Evolutionary conservation across 352 stramenopile species (phyloP), one percentile per base, ranked within the genome.

Genomic region (Phytophthora quininea): DNA sequence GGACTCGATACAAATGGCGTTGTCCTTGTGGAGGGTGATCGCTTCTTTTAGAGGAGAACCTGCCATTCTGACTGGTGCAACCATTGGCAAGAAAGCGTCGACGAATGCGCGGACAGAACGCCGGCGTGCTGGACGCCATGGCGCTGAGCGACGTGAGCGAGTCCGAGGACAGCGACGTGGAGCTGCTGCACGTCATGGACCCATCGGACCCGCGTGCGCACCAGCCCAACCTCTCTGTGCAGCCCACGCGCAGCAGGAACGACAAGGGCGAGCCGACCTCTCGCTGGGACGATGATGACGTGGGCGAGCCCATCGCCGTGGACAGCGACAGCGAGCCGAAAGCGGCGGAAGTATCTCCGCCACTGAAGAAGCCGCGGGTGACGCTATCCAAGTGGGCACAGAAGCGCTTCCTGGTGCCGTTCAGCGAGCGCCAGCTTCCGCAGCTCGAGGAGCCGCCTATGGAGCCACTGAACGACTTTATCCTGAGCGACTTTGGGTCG

Each of bases 401-500:
- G 37, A 55, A 76, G 45, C 84, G 86, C n/a, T 93, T 93, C 61
- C 69, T 92, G 4, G 73, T 87, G 60, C 74, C 83, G 45, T 66
- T 68, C 5, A 84, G 79, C 38, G 69, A 90, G 38, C 83, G 86
- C 30, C 79, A 84, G 12, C 48, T 85, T 3, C 77, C 76, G 1
- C 61, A 84, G 48, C 37, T 89, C 6, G 85, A 92, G 53, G 82
- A 93, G 50, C 71, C 77, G 30, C 79, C 83, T 11, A 61, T 95
- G 9, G 85, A 95, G 61, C 85, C 87, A 46, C 67, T 95, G n/a
- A 93, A 92, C 42, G 87, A 95, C 50, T 91, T 88, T 58, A 95
- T 95, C 48, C 64, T 95, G 43, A 91, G 79, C 42, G 87, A 95
- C 54, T 95, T 95, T 70, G 70, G 84, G 62, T 85, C 85, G 33